Evolutionary conservation across 345 rosid genomes (phyloP).

Genomic region (Euclidium syriacum): DNA sequence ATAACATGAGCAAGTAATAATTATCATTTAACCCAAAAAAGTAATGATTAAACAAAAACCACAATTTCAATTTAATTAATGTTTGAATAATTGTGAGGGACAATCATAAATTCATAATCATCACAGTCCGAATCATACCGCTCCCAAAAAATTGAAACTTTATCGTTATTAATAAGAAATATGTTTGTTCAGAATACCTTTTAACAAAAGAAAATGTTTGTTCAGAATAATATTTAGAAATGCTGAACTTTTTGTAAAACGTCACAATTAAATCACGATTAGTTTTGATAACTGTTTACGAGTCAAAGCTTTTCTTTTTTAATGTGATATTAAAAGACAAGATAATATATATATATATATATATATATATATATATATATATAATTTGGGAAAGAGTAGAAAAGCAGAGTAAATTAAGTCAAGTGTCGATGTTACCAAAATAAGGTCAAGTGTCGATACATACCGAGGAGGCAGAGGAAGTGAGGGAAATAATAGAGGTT

Average conservation of each 20-base stretch:
- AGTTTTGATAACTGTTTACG: neutral
- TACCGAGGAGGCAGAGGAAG: conserved; percentile 81
- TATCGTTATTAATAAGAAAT: neutral
- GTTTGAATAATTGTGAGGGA: neutral
- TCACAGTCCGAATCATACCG: conserved; percentile 19
- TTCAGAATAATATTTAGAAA: neutral
- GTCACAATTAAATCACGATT: conserved; percentile 6
- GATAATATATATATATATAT: neutral
- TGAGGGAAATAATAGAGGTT: conserved; percentile 46
- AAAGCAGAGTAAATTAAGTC: conserved; percentile 14
- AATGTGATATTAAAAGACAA: neutral
- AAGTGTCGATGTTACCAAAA: neutral
- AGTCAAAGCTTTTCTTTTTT: neutral
- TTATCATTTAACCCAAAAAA: too few relatives aligned
- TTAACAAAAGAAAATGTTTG: too few relatives aligned
- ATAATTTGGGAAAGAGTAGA: neutral
- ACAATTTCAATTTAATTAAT: neutral
- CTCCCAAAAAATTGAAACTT: conserved; percentile 1
- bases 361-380: neutral
- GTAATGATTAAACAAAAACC: too few relatives aligned
- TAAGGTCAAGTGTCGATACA: conserved; percentile 1
- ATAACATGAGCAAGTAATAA: neutral
- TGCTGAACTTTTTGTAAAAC: conserved; percentile 12
- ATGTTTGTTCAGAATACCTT: conserved; percentile 1
- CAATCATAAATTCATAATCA: conserved; percentile 20